Percentiles rank a stretch among this genome's conserved stretches.
These are phyloP conservation scores for Tetradesmus lagerheimii DNA, from an alignment of 139 green algal genomes.

Conservation along the genomic window DNA sequence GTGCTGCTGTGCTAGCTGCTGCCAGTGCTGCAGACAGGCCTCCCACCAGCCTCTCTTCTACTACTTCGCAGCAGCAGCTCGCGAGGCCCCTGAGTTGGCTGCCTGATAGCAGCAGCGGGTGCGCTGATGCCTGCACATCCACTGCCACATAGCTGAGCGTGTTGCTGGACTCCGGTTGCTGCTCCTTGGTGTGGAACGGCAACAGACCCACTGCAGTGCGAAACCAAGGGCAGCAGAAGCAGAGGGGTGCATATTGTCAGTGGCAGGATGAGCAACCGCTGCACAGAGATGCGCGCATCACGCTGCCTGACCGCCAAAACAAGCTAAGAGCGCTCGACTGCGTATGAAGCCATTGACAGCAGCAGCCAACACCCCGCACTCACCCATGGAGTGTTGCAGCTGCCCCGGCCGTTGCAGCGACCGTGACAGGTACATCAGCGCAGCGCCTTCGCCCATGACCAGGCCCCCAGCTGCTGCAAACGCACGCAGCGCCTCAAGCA, in stretches of 20 bases:
- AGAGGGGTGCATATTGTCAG: background rate
- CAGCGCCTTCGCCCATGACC: constrained; percentile 92
- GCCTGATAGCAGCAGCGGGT: constrained; percentile 78
- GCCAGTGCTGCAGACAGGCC: constrained; percentile 21
- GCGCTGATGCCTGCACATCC: constrained; percentile 66
- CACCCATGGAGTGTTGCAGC: constrained; percentile 53
- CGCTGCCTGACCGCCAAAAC: too few species aligned
- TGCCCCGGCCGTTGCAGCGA: constrained; percentile 41
- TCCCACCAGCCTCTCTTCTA: constrained; percentile 64
- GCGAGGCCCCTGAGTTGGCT: constrained; percentile 76
- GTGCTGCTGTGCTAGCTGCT: constrained; percentile 18
- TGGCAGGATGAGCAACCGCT: background rate
- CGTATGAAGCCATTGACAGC: too few species aligned
- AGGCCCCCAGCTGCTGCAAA: constrained; percentile 91
- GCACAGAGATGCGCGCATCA: background rate
- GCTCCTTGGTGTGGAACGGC: constrained; percentile 85
- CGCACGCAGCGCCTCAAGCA: constrained; percentile 72
- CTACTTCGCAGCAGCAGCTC: constrained; percentile 81
- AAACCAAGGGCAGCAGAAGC: background rate
- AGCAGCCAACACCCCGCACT: background rate
- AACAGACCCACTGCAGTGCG: constrained; percentile 81
- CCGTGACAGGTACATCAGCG: constrained; percentile 88
- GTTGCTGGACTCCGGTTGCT: constrained; percentile 7
- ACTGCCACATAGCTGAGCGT: constrained; percentile 79
- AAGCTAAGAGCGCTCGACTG: too few species aligned